Base-by-base conservation (phyloP, 306 rosid species). In the Prunus dulcis region DNA sequence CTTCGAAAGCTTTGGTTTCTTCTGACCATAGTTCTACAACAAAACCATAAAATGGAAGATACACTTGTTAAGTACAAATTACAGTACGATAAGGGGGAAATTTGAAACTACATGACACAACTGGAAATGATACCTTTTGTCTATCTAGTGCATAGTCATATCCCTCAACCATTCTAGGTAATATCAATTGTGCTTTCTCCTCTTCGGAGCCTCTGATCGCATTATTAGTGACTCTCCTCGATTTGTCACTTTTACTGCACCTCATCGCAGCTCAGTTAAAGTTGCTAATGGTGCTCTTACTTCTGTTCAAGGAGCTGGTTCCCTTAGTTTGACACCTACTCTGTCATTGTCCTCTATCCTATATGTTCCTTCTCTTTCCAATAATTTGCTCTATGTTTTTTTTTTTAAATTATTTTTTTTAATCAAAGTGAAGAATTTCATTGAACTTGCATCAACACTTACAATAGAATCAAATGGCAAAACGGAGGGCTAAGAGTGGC, bases 1-100 rank as follows among this genome's bases (percentile, higher is more conserved):
- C 91, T 88, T 91, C 2, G 88, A 81, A 67, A 86, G 73, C 84
- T 91, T 96, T 0, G 87, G 85, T 74, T 88, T 91, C 3, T 83
- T 91, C 2, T 83, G 93, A 51, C 86, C 58, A 27, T 85, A 89
- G 71, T 88, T 69, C 98, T 96, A 89, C 75, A 69, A 52, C 45
- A 63, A 60, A 28, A 18, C 22, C 50, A 73, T 20, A 15, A 30
- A 22, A 32, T 32, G 34, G 34, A 32, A 32, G 34, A 4, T 32
- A 32, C 76, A n/a, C 12, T 18, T 9, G 5, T 53, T 20, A 43
- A 49, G 51, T 14, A 70, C 57, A 51, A 25, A 64, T 19, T 0
- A 70, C n/a, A 67, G 9, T 27, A 57, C 52, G 25, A 69, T 50
- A 58, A 25, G 66, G 65, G 66, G 22, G 12, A 75, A 38, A 11